Conservation (phyloP, 2,329 filamentous ascomycete genomes). For the Ophiostoma populinum region DNA sequence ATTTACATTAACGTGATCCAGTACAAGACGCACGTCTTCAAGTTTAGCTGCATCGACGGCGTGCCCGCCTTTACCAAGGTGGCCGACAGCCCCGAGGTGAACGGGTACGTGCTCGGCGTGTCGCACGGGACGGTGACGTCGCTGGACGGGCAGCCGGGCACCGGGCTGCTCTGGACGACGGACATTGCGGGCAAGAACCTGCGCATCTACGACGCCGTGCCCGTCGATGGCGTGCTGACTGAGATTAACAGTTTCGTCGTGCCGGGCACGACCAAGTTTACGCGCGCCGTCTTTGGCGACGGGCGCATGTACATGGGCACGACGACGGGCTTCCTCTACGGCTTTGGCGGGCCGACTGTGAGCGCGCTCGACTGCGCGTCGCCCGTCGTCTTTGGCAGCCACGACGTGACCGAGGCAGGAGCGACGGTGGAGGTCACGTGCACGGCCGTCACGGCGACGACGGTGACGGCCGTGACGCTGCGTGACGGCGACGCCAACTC, state of each 20-base stretch:
- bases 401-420: conserved; percentile 22
- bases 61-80: conserved; percentile 36
- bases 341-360: conserved; percentile 37
- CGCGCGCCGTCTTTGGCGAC: conserved; percentile 38
- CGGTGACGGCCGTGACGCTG: conserved; percentile 22
- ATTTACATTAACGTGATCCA: conserved; percentile 34
- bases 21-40: conserved; percentile 37
- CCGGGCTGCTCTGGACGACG: conserved; percentile 37
- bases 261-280: conserved; percentile 36
- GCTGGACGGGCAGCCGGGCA: conserved; percentile 32
- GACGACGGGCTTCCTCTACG: conserved; percentile 32
- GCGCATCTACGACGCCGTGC: conserved; percentile 79
- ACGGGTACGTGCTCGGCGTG: conserved; percentile 36
- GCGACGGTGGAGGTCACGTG: conserved; percentile 25
- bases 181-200: conserved; percentile 39
- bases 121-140: conserved; percentile 40
- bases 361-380: conserved; percentile 35
- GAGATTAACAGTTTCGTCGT: conserved; percentile 34
- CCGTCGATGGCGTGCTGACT: conserved; percentile 26
- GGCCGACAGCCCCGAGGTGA: conserved; percentile 28
- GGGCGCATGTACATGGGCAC: conserved; percentile 37
- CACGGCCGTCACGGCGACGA: conserved; percentile 26
- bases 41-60: conserved; percentile 35
- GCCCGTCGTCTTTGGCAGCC: conserved; percentile 26
- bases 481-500: conserved; percentile 17